Percentiles rank a stretch among this genome's conserved stretches.
phyloP scores from a whole-genome alignment of 1,284 basidiomycete genomes.

The Ustilago crameri region DNA sequence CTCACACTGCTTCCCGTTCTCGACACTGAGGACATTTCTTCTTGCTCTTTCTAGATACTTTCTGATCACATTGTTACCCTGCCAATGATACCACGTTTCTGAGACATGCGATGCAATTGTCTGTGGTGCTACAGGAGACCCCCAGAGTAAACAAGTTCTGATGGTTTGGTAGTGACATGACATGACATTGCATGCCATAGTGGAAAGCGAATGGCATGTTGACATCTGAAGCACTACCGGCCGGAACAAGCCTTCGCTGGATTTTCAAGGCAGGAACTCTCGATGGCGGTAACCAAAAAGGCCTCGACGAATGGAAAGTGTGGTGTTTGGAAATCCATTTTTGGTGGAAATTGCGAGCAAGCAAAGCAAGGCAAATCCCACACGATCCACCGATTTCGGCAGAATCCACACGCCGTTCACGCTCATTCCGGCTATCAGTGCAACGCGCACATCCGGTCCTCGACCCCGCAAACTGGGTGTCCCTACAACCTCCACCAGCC shows the following conservation, averaged over 20 bases:
- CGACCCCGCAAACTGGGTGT: conserved; percentile 14
- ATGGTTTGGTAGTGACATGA: too few relatives aligned
- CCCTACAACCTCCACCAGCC: too few relatives aligned
- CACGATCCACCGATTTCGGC: conserved; percentile 1
- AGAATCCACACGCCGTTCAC: conserved; percentile 6
- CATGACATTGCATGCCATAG: too few relatives aligned
- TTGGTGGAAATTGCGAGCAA: conserved; percentile 1
- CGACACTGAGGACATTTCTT: background rate
- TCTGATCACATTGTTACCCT: background rate
- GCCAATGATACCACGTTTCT: background rate
- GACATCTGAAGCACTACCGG: too few relatives aligned
- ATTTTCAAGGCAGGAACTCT: background rate
- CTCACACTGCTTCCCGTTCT: too few relatives aligned
- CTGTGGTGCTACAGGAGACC: background rate
- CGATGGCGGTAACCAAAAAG: background rate
- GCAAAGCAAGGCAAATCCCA: background rate
- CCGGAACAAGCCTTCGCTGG: background rate
- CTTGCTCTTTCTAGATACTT: background rate
- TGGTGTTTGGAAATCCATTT: conserved; percentile 42
- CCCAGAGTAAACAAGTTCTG: too few relatives aligned
- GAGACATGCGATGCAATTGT: background rate
- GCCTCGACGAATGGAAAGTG: conserved; percentile 18
- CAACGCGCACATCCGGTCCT: conserved; percentile 24
- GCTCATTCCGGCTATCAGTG: conserved; percentile 33
- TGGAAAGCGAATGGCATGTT: too few relatives aligned